These are phyloP conservation scores for Dendrostoma leiphaemia DNA, from an alignment of 2,329 filamentous ascomycete genomes.

Conservation along the genomic window DNA sequence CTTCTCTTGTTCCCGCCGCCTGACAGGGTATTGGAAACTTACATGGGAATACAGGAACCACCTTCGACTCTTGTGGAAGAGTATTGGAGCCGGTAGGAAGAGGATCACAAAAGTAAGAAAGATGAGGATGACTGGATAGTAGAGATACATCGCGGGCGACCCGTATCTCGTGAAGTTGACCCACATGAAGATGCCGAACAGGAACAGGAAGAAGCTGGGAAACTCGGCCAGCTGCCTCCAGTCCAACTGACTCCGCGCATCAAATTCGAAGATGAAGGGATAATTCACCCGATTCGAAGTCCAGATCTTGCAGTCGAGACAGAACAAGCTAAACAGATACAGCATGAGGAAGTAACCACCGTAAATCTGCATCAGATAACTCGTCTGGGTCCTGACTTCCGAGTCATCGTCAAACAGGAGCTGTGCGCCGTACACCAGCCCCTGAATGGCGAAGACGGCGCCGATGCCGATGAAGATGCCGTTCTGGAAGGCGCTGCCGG, in stretches of 20 bases:
- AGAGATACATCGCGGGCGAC: conserved; percentile 68
- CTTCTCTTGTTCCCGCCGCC: too few species aligned
- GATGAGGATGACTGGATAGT: conserved; percentile 82
- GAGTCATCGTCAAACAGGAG: conserved; percentile 51
- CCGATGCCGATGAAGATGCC: conserved; percentile 69
- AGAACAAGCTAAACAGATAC: conserved; percentile 79
- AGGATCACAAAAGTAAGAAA: conserved; percentile 65
- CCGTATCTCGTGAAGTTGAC: conserved; percentile 78
- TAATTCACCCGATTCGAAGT: conserved; percentile 87
- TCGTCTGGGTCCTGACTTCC: conserved; percentile 50
- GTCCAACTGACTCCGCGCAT: conserved; percentile 79
- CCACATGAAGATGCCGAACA: conserved; percentile 81
- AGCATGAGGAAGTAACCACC: conserved; percentile 87
- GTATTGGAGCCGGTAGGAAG: conserved; percentile 70
- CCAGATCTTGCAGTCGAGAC: conserved; percentile 82
- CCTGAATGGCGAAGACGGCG: conserved; percentile 64
- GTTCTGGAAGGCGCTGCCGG: conserved; percentile 57
- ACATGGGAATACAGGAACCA: conserved; percentile 93
- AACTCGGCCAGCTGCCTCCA: conserved; percentile 88
- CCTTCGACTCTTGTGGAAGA: conserved; percentile 73
- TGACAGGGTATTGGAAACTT: too few species aligned
- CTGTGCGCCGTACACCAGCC: conserved; percentile 57
- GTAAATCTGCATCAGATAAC: conserved; percentile 83
- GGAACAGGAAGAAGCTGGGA: conserved; percentile 77
- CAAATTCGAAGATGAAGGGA: conserved; percentile 94